Evolutionary conservation across 2,329 filamentous ascomycete species (phyloP).

Genomic region (Alternaria atra): DNA sequence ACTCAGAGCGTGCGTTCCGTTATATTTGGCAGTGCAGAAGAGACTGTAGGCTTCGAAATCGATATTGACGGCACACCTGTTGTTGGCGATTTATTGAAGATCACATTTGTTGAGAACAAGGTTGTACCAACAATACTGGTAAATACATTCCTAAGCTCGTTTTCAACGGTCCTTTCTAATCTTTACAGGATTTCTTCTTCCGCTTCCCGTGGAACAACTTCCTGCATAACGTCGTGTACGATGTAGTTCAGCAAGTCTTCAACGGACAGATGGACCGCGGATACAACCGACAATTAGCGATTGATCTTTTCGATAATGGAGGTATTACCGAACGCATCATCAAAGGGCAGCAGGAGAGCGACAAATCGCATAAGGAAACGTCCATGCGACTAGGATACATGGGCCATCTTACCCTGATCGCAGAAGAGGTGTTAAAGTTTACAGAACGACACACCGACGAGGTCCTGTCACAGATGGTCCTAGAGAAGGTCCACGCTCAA

Average conservation of each 20-base stretch:
- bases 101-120: slow-evolving; percentile 92
- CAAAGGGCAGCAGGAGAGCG: slow-evolving; percentile 85
- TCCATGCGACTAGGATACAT: slow-evolving; percentile 97
- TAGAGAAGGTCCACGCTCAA: slow-evolving; percentile 87
- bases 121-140: slow-evolving; percentile 96
- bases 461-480: slow-evolving; percentile 80
- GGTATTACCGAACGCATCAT: slow-evolving; percentile 92
- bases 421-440: slow-evolving; percentile 98
- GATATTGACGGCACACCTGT: slow-evolving; percentile 75
- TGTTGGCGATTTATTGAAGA: slow-evolving; percentile 93
- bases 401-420: slow-evolving; percentile 96
- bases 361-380: slow-evolving; percentile 81
- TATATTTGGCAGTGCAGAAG: slow-evolving; percentile 46
- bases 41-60: slow-evolving; percentile 60
- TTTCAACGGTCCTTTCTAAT: not conserved
- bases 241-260: slow-evolving; percentile 98
- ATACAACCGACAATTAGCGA: slow-evolving; percentile 87
- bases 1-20: slow-evolving; percentile 45
- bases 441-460: slow-evolving; percentile 93
- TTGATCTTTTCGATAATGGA: slow-evolving; percentile 91
- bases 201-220: slow-evolving; percentile 99
- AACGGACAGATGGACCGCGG: slow-evolving; percentile 98
- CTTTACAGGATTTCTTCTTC: slow-evolving; percentile 90
- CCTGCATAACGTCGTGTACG: slow-evolving; percentile 97
- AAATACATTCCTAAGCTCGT: slow-evolving; percentile 53